Conservation (phyloP, 805 yeast genomes). For the Nematodospora valgi region DNA sequence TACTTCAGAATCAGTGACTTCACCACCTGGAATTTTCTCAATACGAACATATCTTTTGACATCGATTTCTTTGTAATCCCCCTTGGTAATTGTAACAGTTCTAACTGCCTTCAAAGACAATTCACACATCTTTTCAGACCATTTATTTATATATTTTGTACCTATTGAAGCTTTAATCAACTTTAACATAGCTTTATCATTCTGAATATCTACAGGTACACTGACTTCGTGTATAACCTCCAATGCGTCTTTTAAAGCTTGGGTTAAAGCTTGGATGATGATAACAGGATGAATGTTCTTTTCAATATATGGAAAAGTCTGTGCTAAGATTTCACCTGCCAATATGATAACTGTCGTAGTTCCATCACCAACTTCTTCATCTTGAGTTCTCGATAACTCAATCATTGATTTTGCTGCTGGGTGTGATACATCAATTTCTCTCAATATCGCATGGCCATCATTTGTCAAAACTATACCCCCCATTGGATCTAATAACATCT, state of each 20-base stretch:
- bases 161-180: slow-evolving; percentile 91
- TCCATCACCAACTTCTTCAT: slow-evolving; percentile 98
- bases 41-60: slow-evolving; percentile 88
- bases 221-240: slow-evolving; percentile 82
- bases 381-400: slow-evolving; percentile 94
- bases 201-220: slow-evolving; percentile 74
- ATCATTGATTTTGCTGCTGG: slow-evolving; percentile 99
- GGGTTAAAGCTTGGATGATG: slow-evolving; percentile 89
- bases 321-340: slow-evolving; percentile 96
- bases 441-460: slow-evolving; percentile 96
- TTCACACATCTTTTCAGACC: slow-evolving; percentile 90
- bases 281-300: slow-evolving; percentile 96
- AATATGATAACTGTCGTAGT: slow-evolving; percentile 95
- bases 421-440: slow-evolving; percentile 96
- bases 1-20: slow-evolving; percentile 82
- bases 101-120: slow-evolving; percentile 85
- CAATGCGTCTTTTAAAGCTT: slow-evolving; percentile 86
- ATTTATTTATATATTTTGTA: slow-evolving; percentile 86
- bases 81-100: slow-evolving; percentile 64
- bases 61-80: slow-evolving; percentile 79
- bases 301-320: slow-evolving; percentile 90
- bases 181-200: slow-evolving; percentile 83
- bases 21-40: slow-evolving; percentile 98
- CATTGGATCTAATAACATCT: slow-evolving; percentile 96
- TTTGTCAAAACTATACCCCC: slow-evolving; percentile 95